phyloP scores from a whole-genome alignment of 495 filamentous ascomycete species.

The Mycothermus thermophilus region DNA sequence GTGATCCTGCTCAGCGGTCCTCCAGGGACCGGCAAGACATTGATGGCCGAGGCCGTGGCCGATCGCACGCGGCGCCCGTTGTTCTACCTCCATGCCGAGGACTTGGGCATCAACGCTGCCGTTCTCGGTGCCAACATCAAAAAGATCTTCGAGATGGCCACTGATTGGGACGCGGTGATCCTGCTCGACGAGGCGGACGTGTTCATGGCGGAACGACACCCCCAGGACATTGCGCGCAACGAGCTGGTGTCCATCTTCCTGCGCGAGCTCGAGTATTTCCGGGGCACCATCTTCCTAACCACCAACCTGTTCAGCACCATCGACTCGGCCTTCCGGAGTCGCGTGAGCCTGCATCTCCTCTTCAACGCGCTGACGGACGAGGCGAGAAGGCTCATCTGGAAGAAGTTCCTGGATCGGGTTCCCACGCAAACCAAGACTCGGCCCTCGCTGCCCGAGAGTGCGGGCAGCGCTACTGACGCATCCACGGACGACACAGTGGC shows the following conservation, averaged over 20 bases:
- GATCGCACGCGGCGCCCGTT: conserved; percentile 36
- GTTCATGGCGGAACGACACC: conserved; percentile 34
- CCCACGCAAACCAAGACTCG: background rate
- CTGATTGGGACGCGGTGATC: conserved; percentile 38
- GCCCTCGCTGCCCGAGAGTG: background rate
- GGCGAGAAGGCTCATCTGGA: conserved; percentile 18
- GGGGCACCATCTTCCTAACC: conserved; percentile 38
- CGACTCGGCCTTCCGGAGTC: conserved; percentile 23
- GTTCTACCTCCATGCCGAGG: conserved; percentile 39
- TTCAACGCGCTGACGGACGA: conserved; percentile 18
- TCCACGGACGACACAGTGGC: background rate
- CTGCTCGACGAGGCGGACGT: conserved; percentile 42
- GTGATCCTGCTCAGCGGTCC: conserved; percentile 28
- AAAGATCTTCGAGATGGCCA: conserved; percentile 38
- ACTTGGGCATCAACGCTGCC: conserved; percentile 35
- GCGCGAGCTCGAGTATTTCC: conserved; percentile 43
- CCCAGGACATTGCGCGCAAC: conserved; percentile 37
- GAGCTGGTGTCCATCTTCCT: conserved; percentile 40
- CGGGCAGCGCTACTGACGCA: background rate
- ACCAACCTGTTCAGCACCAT: conserved; percentile 31
- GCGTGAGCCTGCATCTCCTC: conserved; percentile 20
- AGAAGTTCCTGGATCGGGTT: conserved; percentile 17
- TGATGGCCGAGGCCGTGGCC: conserved; percentile 42
- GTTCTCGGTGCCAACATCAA: conserved; percentile 36
- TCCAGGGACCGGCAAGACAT: conserved; percentile 46